These are phyloP conservation scores for Catharanthus roseus DNA, from an alignment of 257 asterid genomes.

Conservation along the genomic window DNA sequence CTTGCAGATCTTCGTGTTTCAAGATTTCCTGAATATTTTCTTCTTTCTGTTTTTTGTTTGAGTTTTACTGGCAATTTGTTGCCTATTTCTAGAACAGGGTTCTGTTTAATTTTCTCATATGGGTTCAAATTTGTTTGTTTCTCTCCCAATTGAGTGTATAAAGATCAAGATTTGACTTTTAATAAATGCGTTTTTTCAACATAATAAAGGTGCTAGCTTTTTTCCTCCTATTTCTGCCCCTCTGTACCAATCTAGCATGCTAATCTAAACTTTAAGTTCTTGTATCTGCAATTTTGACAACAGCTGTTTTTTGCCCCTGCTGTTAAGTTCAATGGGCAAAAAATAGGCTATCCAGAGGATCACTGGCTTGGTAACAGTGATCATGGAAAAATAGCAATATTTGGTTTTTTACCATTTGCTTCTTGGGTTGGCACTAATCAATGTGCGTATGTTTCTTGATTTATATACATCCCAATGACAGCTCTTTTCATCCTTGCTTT, in stretches of 20 bases:
- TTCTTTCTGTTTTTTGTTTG: conserved; percentile 3
- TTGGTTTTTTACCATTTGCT: conserved; percentile 8
- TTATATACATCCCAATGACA: background rate
- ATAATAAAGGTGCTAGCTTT: background rate
- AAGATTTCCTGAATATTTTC: background rate
- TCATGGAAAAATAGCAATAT: conserved; percentile 3
- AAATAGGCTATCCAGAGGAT: background rate
- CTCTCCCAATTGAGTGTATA: background rate
- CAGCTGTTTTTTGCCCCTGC: background rate
- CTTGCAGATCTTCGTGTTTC: conserved; percentile 22
- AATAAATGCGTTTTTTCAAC: no score
- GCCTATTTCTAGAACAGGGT: conserved; percentile 8
- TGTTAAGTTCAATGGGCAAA: background rate
- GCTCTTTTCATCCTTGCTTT: conserved; percentile 12
- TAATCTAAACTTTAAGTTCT: background rate
- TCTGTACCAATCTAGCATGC: background rate
- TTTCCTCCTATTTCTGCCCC: background rate
- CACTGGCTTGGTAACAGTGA: conserved; percentile 1
- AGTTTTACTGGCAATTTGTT: background rate
- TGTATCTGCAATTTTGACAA: background rate
- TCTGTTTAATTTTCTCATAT: conserved; percentile 3
- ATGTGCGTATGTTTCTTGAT: background rate
- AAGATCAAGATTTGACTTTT: conserved; percentile 7
- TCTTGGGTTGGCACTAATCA: background rate
- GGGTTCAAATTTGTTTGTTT: conserved; percentile 9